Evolutionary conservation across 768 basidiomycete species (phyloP), one percentile per base, ranked within the genome.

Genomic region (Holtermanniella nyarrowii): DNA sequence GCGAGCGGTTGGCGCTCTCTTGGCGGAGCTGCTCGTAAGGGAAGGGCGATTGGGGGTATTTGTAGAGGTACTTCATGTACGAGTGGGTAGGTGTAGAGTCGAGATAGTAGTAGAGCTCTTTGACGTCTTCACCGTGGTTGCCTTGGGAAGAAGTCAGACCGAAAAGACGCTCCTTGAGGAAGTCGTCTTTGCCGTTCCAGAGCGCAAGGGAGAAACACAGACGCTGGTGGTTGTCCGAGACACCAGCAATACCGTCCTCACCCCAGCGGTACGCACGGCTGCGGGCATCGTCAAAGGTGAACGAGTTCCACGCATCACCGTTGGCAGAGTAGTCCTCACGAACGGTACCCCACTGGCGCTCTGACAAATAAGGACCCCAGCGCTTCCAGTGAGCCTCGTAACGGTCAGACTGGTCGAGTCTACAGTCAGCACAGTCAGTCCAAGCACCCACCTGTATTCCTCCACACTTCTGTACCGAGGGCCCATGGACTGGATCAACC

Each of bases 31-130:
- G 81, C 65, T 97, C 91, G 72, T 99, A 99, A 1, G 95, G 95
- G 72, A 79, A 99, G 26, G 78, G 76, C 61, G 82, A 77, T 70
- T 99, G 95, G 12, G 95, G 91, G 62, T 99, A 99, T 71, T 99
- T 99, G 80, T 99, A 99, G 51, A 96, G 75, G 73, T 88, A 96
- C 72, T 99, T 99, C 95, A 99, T 97, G 78, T 97, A 99, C 4
- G 91, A 95, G 65, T 99, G 95, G 1, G 95, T 96, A 31, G 95
- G 95, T 1, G 95, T 96, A 31, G 88, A 93, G 71, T 97, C 95
- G 55, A 99, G 80, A 72, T 99, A 99, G 70, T 93, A 99, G 72
- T 99, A 99, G 24, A 97, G 76, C 68, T 99, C 95, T 73, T 97
- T 97, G 75, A 93, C 90, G 67, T 99, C 95, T 73, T 99, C 95